A percentile compares a stretch with the other conserved stretches of the same genome.
Conservation (phyloP, 371 early-diverging fungal species). For the Mortierella sp. region DNA sequence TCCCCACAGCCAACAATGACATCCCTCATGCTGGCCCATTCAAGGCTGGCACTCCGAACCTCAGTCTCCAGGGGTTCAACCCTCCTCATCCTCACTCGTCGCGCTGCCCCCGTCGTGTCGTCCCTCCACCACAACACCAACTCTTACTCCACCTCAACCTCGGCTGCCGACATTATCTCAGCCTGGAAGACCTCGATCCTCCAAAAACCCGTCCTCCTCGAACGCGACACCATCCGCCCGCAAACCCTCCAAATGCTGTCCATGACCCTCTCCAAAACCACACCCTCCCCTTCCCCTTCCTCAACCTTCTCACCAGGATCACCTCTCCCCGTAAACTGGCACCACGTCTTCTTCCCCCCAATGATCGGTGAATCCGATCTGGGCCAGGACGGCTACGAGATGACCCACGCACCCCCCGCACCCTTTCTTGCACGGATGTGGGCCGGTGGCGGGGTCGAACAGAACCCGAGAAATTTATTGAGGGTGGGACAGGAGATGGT, state of each 20-base stretch:
- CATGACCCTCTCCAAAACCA: slow-evolving; percentile 57
- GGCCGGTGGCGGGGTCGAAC: slow-evolving; percentile 84
- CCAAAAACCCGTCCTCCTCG: slow-evolving; percentile 38
- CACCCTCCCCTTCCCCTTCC: slow-evolving; percentile 42
- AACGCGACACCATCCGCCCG: slow-evolving; percentile 51
- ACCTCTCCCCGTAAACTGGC: slow-evolving; percentile 79
- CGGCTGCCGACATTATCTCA: slow-evolving; percentile 38
- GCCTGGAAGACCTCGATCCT: slow-evolving; percentile 39
- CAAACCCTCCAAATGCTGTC: slow-evolving; percentile 36
- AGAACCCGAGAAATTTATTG: slow-evolving; percentile 69
- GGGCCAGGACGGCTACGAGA: slow-evolving; percentile 85
- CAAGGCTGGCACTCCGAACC: slow-evolving; percentile 12
- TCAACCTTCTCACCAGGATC: slow-evolving; percentile 59
- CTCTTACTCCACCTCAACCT: neutral
- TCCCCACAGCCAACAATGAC: neutral
- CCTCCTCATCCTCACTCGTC: slow-evolving; percentile 17
- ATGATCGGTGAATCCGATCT: slow-evolving; percentile 74
- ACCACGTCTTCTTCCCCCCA: slow-evolving; percentile 85
- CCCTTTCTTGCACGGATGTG: slow-evolving; percentile 88
- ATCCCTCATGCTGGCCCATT: slow-evolving; percentile 14
- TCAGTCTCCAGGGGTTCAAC: neutral
- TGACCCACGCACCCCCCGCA: slow-evolving; percentile 79
- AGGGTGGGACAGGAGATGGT: slow-evolving; percentile 70
- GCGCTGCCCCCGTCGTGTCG: neutral
- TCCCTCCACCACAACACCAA: neutral